Evolutionary conservation across 176 grass and related monocot genomes (phyloP), one percentile per base, ranked within the genome.

Genomic region (Oryza nivara): DNA sequence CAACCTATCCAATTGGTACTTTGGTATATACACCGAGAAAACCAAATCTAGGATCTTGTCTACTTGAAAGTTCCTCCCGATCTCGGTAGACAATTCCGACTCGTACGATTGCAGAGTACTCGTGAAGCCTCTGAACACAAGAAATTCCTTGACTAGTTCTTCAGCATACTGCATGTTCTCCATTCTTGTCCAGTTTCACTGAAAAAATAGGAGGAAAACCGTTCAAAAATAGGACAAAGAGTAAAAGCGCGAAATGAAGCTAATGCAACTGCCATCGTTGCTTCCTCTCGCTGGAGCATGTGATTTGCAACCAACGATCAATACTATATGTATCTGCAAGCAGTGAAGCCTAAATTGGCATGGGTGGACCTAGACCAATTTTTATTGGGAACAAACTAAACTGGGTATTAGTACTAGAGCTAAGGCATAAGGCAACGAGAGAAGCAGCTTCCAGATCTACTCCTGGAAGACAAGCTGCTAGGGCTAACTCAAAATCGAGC

Each of bases 121-220:
- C 36, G 91, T 95, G 85, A 95, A 95, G 54, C 96, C 96, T 80
- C 93, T 95, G 83, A 98, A 98, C 25, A 95, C 75, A 72, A 98
- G 83, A 72, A 93, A 98, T 74, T 98, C 96, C 44, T 88, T 89
- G 38, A 98, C 68, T 16, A 98, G 96, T 73, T 93, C 93, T 90
- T 98, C 88, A 0, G 93, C 96, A 83, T 92, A 98, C 28, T 86
- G 93, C 70, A 98, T 85, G 36, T 95, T 98, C 87, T 98, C 96
- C 96, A 98, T 58, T 20, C 5, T 58, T 58, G 54, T 58, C 19
- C 54, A 58, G 54, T 58, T 58, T 58, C 17, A 58, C 54, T 58
- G 54, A n/a, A 58, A 58, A 32, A 32, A 32, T 32, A 32, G 30
- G 30, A 32, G 30, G 30, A 32, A 32, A 32, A 32, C 30, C 30